phyloP scores from a whole-genome alignment of 2,329 filamentous ascomycete genomes.

The Penicillium freii region DNA sequence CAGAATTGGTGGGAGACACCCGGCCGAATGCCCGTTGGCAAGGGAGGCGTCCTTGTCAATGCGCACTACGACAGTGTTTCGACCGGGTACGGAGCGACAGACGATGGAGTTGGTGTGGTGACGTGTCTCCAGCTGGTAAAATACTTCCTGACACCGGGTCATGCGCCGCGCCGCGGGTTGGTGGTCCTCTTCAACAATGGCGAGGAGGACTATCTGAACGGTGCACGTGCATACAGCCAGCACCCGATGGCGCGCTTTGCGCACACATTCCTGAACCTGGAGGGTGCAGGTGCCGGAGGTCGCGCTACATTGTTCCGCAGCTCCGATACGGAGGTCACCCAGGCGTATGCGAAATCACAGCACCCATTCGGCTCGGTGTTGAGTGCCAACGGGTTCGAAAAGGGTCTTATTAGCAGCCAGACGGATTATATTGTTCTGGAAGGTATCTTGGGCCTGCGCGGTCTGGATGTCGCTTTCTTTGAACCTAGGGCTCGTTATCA shows the following conservation, averaged over 20 bases:
- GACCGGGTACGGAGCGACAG: conserved; percentile 88
- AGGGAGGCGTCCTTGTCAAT: conserved; percentile 84
- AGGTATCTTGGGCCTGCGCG: conserved; percentile 73
- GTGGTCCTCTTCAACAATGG: conserved; percentile 90
- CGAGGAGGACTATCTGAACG: conserved; percentile 89
- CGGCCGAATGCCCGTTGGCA: conserved; percentile 52
- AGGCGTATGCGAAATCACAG: conserved; percentile 67
- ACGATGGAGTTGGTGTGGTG: conserved; percentile 89
- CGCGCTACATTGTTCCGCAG: conserved; percentile 83
- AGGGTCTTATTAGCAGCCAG: conserved; percentile 74
- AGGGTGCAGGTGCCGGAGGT: conserved; percentile 90
- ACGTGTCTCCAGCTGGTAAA: conserved; percentile 79
- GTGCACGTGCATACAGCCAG: conserved; percentile 78
- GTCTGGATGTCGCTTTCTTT: conserved; percentile 90
- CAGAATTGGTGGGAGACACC: conserved; percentile 69
- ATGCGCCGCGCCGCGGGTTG: conserved; percentile 75
- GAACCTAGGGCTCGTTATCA: conserved; percentile 84
- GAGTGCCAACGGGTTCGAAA: conserved; percentile 78
- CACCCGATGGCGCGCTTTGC: conserved; percentile 77
- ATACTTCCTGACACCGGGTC: conserved; percentile 72
- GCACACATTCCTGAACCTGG: conserved; percentile 88
- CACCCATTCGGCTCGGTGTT: conserved; percentile 83
- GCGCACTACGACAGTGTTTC: conserved; percentile 94
- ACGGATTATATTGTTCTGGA: conserved; percentile 89
- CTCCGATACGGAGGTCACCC: conserved; percentile 81